Conservation (phyloP, 2,329 filamentous ascomycete genomes). For the Scedosporium dehoogii region DNA sequence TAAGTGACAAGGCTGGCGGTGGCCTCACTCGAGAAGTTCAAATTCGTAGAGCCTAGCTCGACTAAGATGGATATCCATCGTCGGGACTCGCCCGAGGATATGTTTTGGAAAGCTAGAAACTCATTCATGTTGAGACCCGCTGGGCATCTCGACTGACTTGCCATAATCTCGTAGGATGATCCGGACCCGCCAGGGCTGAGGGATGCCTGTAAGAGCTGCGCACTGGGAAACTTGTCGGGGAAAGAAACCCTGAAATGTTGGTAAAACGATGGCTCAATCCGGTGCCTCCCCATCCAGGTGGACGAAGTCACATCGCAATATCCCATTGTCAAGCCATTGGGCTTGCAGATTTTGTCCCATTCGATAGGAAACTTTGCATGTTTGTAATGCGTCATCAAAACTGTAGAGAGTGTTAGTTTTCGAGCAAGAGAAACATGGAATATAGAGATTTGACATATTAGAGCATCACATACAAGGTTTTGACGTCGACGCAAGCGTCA, state of each 20-base stretch:
- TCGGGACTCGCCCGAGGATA: slow-evolving; percentile 32
- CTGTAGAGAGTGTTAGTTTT: no score
- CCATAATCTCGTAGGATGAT: slow-evolving; percentile 44
- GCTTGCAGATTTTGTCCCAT: background rate
- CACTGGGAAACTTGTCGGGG: background rate
- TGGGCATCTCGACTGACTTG: slow-evolving; percentile 39
- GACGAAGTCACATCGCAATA: slow-evolving; percentile 15
- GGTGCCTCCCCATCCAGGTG: slow-evolving; percentile 35
- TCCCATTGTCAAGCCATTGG: background rate
- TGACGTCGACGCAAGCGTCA: no score
- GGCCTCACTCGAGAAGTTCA: slow-evolving; percentile 50
- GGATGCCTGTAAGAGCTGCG: background rate
- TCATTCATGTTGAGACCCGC: slow-evolving; percentile 36
- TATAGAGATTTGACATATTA: no score
- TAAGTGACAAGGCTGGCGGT: slow-evolving; percentile 39
- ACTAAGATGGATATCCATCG: slow-evolving; percentile 40
- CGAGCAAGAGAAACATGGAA: no score
- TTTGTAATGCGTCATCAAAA: background rate
- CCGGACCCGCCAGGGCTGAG: slow-evolving; percentile 11
- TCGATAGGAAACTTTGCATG: background rate
- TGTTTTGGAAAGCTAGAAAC: slow-evolving; percentile 38
- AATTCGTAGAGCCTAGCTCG: slow-evolving; percentile 39
- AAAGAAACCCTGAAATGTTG: no score
- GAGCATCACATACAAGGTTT: no score
- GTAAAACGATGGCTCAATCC: slow-evolving; percentile 24